phyloP scores from a whole-genome alignment of 1,284 basidiomycete genomes.

The Peniophora sp. region DNA sequence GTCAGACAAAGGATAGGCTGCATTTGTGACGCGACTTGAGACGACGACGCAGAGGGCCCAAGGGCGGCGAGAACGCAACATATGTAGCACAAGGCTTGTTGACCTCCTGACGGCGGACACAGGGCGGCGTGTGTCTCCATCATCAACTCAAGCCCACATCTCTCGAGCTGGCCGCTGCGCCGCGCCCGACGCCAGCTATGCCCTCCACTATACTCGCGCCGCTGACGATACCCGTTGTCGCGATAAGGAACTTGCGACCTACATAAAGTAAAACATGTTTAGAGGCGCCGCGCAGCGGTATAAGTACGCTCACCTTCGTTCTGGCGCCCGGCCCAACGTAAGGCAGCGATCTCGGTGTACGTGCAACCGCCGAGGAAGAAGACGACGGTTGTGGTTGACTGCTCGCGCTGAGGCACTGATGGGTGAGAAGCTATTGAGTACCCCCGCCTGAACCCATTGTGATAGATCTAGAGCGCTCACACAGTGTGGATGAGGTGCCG shows the following conservation, averaged over 20 bases:
- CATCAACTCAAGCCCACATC: constrained; percentile 20
- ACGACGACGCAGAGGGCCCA: no score
- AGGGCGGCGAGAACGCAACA: no score
- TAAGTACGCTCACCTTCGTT: constrained; percentile 55
- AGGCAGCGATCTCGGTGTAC: constrained; percentile 91
- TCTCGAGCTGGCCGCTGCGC: constrained; percentile 15
- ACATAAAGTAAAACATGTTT: constrained; percentile 9
- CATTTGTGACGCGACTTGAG: no score
- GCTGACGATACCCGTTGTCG: constrained; percentile 83
- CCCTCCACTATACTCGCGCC: constrained; percentile 68
- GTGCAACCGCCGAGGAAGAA: constrained; percentile 99
- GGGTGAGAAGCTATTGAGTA: constrained; percentile 5
- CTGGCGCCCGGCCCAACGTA: constrained; percentile 86
- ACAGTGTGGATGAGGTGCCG: constrained; percentile 24
- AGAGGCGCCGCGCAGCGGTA: neutral
- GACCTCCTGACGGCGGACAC: no score
- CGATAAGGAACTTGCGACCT: constrained; percentile 83
- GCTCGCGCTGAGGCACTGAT: constrained; percentile 41
- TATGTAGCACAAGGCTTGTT: no score
- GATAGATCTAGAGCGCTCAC: constrained; percentile 27
- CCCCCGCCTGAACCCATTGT: no score
- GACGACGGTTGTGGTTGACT: constrained; percentile 77
- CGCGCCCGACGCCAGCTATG: constrained; percentile 40
- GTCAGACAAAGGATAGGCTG: no score
- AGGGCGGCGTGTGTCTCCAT: no score